Evolutionary conservation across 179 eudicot species (phyloP).

Genomic region (Dionaea muscipula): DNA sequence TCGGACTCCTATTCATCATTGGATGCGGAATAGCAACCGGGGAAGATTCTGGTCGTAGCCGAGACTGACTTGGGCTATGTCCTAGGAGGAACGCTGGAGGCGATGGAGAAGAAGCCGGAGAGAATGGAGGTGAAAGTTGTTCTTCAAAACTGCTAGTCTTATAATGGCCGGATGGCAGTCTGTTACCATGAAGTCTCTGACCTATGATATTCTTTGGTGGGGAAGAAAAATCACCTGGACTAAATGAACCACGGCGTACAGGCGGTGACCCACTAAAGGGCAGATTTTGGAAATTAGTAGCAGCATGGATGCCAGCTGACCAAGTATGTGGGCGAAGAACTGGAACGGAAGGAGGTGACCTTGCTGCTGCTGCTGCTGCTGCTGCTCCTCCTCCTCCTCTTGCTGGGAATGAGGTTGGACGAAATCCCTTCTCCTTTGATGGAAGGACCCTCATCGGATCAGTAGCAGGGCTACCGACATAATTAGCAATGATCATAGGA

Average conservation of each 20-base stretch:
- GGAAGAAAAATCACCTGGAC: constrained; percentile 32
- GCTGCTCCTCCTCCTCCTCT: too few relatives aligned
- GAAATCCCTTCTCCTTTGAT: constrained; percentile 28
- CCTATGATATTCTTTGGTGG: constrained; percentile 36
- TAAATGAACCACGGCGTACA: constrained; percentile 22
- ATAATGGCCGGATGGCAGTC: constrained; percentile 29
- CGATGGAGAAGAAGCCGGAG: constrained; percentile 79
- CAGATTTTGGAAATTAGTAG: constrained; percentile 28
- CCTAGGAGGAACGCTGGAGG: constrained; percentile 45
- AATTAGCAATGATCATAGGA: constrained; percentile 74
- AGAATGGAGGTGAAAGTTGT: constrained; percentile 84
- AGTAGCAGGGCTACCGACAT: constrained; percentile 90
- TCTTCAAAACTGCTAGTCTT: constrained; percentile 44
- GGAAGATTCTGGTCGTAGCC: constrained; percentile 54
- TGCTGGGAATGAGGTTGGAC: constrained; percentile 35
- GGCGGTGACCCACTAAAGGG: constrained; percentile 51
- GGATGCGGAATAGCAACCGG: constrained; percentile 87
- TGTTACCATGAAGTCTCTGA: constrained; percentile 41
- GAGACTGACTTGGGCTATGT: constrained; percentile 41
- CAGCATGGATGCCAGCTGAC: constrained; percentile 58
- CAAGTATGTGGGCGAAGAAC: constrained; percentile 81
- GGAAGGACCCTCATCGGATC: constrained; percentile 81
- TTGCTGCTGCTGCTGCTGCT: not conserved
- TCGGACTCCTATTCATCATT: constrained; percentile 60
- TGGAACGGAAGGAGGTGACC: constrained; percentile 34